A percentile compares a stretch with the other conserved stretches of the same genome.
phyloP scores from a whole-genome alignment of 2,329 filamentous ascomycete genomes.

The Capronia coronata region DNA sequence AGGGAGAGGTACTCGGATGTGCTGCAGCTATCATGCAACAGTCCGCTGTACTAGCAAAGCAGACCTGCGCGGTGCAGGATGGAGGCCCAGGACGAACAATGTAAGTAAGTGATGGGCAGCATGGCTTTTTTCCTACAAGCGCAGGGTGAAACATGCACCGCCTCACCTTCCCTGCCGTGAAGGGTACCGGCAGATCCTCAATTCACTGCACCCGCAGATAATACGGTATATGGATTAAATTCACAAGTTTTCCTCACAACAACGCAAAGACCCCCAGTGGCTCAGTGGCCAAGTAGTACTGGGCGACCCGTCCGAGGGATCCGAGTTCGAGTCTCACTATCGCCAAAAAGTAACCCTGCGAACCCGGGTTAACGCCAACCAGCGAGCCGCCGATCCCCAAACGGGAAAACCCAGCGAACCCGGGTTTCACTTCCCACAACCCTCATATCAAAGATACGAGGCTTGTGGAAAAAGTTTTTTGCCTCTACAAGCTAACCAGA shows the following conservation, averaged over 20 bases:
- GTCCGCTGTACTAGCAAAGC: too few species aligned
- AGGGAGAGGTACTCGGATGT: too few species aligned
- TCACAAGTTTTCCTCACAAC: not conserved
- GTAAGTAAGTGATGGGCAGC: too few species aligned
- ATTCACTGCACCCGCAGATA: not conserved
- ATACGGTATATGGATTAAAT: not conserved
- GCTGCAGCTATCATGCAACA: too few species aligned
- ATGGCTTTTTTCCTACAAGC: too few species aligned
- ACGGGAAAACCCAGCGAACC: not conserved
- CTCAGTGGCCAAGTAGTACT: not conserved
- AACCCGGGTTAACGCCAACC: not conserved
- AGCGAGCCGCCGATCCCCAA: not conserved
- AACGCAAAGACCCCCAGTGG: not conserved
- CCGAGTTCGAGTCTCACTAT: not conserved
- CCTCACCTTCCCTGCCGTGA: too few species aligned
- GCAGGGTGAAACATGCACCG: too few species aligned
- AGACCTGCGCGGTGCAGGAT: too few species aligned
- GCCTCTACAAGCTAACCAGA: not conserved
- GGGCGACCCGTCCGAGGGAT: not conserved
- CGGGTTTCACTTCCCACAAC: not conserved
- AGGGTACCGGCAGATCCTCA: too few species aligned
- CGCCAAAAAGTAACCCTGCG: not conserved
- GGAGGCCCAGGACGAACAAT: too few species aligned
- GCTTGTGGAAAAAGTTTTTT: not conserved
- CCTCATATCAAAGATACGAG: not conserved